These are phyloP conservation scores for Phalaenopsis aphrodite DNA, from an alignment of 106 monocot species.

Conservation along the genomic window DNA sequence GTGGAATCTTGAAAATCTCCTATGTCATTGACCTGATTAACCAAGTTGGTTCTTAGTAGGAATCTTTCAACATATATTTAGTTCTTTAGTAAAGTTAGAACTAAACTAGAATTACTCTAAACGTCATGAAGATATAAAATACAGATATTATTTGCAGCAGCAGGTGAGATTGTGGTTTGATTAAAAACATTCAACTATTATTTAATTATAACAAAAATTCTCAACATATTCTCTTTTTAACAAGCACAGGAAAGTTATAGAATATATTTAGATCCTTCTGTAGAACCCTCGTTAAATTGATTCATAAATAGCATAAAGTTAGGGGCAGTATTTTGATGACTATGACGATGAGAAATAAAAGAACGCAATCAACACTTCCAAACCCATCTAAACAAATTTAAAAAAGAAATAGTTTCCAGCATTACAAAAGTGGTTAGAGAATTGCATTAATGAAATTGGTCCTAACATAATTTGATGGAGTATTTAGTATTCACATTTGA, in stretches of 20 bases:
- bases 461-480: too few species aligned
- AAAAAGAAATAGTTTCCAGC: background rate
- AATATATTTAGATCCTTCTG: background rate
- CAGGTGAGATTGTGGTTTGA: background rate
- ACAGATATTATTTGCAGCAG: background rate
- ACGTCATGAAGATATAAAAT: background rate
- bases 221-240: background rate
- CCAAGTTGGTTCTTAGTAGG: background rate
- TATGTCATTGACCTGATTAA: constrained; percentile 48
- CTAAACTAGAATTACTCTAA: background rate
- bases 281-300: background rate
- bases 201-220: background rate
- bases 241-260: background rate
- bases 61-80: constrained; percentile 3
- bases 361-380: background rate
- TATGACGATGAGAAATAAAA: background rate
- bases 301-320: background rate
- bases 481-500: too few species aligned
- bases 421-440: background rate
- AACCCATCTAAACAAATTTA: background rate
- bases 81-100: background rate
- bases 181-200: background rate
- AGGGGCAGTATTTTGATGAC: background rate
- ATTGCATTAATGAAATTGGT: background rate
- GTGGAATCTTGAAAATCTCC: constrained; percentile 59